Percentiles rank a stretch among this genome's conserved stretches.
phyloP scores from a whole-genome alignment of 169 alveolate species.

The Cryptosporidium bovis region DNA sequence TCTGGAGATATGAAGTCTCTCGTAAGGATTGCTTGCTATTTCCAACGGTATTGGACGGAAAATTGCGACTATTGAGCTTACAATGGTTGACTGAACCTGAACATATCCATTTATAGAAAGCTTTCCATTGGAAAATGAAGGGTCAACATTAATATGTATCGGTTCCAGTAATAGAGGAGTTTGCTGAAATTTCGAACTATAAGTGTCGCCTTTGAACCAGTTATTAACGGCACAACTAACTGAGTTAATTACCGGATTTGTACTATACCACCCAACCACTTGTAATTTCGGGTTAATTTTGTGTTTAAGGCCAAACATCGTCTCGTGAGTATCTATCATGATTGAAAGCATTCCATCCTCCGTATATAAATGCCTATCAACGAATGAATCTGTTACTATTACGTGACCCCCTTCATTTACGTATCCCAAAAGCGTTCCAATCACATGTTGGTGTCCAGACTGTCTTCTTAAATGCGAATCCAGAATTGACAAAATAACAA shows the following conservation, averaged over 20 bases:
- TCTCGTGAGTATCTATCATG: slow-evolving; percentile 91
- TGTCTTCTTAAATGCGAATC: slow-evolving; percentile 91
- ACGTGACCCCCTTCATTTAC: slow-evolving; percentile 87
- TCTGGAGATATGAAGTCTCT: slow-evolving; percentile 52
- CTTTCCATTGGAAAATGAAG: slow-evolving; percentile 87
- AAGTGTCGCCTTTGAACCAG: slow-evolving; percentile 88
- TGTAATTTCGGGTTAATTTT: slow-evolving; percentile 88
- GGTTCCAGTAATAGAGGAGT: slow-evolving; percentile 91
- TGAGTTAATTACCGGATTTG: slow-evolving; percentile 90
- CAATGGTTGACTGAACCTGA: slow-evolving; percentile 50
- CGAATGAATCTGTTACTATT: slow-evolving; percentile 92
- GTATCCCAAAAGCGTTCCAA: slow-evolving; percentile 90
- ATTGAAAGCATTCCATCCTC: slow-evolving; percentile 92
- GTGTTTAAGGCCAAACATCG: slow-evolving; percentile 90
- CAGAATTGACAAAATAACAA: slow-evolving; percentile 88
- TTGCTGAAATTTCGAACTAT: slow-evolving; percentile 87
- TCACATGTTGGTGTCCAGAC: slow-evolving; percentile 89
- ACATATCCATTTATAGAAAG: slow-evolving; percentile 83
- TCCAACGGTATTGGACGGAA: slow-evolving; percentile 65
- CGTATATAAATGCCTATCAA: slow-evolving; percentile 89
- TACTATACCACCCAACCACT: slow-evolving; percentile 91
- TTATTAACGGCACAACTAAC: slow-evolving; percentile 93
- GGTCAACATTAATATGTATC: slow-evolving; percentile 90
- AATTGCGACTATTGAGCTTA: slow-evolving; percentile 35
- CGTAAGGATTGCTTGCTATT: slow-evolving; percentile 52